Percentiles rank a stretch among this genome's conserved stretches.
Conservation (phyloP, 805 yeast genomes). For the Komagataella pastoris region DNA sequence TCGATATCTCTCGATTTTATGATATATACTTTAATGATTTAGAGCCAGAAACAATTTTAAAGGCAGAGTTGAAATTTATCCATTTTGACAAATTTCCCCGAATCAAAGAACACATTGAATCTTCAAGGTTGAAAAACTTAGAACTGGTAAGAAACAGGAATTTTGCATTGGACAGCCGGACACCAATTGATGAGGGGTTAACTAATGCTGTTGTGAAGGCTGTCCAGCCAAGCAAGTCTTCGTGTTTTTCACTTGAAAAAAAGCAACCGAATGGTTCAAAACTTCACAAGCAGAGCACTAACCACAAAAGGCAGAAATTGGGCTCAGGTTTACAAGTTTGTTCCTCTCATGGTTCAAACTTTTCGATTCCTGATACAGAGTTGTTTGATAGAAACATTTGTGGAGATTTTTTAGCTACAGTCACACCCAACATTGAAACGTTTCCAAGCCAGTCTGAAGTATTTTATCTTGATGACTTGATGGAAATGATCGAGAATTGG, state of each 20-base stretch:
- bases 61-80: background rate
- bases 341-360: background rate
- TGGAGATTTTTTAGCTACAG: conserved; percentile 6
- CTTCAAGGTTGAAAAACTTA: background rate
- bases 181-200: background rate
- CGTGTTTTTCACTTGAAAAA: background rate
- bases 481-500: conserved; percentile 16
- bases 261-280: background rate
- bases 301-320: background rate
- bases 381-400: conserved; percentile 8
- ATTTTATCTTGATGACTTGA: conserved; percentile 12
- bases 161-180: background rate
- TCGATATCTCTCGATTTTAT: conserved; percentile 15
- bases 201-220: background rate
- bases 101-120: background rate
- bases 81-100: background rate
- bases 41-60: background rate
- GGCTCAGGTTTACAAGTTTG: background rate
- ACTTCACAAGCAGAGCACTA: background rate
- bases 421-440: conserved; percentile 11
- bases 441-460: background rate
- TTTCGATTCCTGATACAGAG: conserved; percentile 4
- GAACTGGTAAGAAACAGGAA: background rate
- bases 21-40: conserved; percentile 1
- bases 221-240: background rate